Conservation (phyloP, 768 basidiomycete genomes). For the Rhizopogon rudus region DNA sequence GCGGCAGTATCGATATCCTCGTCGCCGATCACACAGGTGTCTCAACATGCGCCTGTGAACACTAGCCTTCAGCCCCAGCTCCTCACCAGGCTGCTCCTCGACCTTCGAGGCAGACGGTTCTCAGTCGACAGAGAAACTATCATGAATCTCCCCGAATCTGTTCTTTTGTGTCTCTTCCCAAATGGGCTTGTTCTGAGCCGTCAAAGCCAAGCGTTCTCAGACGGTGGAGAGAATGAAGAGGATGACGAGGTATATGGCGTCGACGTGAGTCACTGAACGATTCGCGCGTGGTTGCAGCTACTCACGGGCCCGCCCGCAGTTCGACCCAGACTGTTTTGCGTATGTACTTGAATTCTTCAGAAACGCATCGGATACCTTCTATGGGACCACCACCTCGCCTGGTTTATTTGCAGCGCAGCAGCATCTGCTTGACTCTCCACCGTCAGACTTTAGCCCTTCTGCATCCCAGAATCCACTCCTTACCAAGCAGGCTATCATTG, state of each 20-base stretch:
- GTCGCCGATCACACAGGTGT: conserved; percentile 51
- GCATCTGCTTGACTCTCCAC: conserved; percentile 62
- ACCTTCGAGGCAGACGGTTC: conserved; percentile 87
- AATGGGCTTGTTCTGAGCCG: conserved; percentile 93
- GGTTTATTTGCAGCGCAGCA: conserved; percentile 79
- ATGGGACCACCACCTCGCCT: conserved; percentile 70
- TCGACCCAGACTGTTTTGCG: conserved; percentile 95
- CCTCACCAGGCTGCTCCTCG: conserved; percentile 83
- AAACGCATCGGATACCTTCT: conserved; percentile 83
- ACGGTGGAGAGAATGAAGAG: conserved; percentile 70
- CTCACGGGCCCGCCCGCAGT: conserved; percentile 42
- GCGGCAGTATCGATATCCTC: conserved; percentile 42
- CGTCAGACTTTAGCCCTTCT: conserved; percentile 55
- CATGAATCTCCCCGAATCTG: conserved; percentile 97
- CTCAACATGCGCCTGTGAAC: conserved; percentile 55
- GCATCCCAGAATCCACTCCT: conserved; percentile 87
- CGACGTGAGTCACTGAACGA: conserved; percentile 63
- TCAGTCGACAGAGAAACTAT: conserved; percentile 96
- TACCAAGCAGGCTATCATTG: conserved; percentile 96
- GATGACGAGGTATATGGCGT: conserved; percentile 93
- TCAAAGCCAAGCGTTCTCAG: conserved; percentile 71
- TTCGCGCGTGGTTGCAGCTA: not conserved
- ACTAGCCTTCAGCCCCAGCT: conserved; percentile 81
- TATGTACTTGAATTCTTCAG: conserved; percentile 93
- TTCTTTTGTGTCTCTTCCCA: conserved; percentile 93